Base-by-base conservation (phyloP, 2,329 filamentous ascomycete species). In the Paraphoma chrysanthemicola region DNA sequence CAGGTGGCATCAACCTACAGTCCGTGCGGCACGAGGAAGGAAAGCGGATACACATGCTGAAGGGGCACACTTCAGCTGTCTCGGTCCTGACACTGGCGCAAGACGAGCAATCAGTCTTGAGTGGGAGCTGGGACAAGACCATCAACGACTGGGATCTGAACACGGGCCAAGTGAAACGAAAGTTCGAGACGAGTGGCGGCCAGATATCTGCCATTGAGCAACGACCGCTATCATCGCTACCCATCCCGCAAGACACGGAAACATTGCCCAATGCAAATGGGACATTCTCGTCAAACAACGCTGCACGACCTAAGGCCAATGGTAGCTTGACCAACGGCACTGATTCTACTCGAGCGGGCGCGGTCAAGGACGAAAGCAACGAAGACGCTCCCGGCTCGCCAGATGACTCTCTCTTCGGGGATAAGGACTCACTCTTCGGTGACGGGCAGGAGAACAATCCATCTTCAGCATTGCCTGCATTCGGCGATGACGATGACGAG, bases 71-170 rank as follows among this genome's bases (percentile, higher is more conserved):
- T 1, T 97, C 93, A 45, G 94, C 95, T 0, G 95, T 99, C 16
- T 97, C 93, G 17, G 92, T 96, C 5, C 79, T 99, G 56, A 89
- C 86, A 9, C 80, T 99, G 11, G 87, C 91, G 0, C 87, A 90
- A 5, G 93, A 98, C 65, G 95, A 99, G 79, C 89, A 85, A 69
- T 93, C 90, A 39, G 86, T 98, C 4, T 78, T 99, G 8, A 97
- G 93, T 33, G 95, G 95, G 3, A 94, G 93, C 73, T 99, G 95
- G 95, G 95, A 99, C 77, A 98, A 97, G 79, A 90, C 86, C 16
- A 89, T 98, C 0, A 86, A 93, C 51, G 93, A 98, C 73, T 99
- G 95, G 95, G 95, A 98, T 74, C 77, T 99, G 28, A 92, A 98
- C 69, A 95, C 87, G 1, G 95, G 95, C 0, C 84, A 90, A 67